These are phyloP conservation scores for Spiromastix sp. DNA, from an alignment of 2,329 filamentous ascomycete species.

Conservation along the genomic window DNA sequence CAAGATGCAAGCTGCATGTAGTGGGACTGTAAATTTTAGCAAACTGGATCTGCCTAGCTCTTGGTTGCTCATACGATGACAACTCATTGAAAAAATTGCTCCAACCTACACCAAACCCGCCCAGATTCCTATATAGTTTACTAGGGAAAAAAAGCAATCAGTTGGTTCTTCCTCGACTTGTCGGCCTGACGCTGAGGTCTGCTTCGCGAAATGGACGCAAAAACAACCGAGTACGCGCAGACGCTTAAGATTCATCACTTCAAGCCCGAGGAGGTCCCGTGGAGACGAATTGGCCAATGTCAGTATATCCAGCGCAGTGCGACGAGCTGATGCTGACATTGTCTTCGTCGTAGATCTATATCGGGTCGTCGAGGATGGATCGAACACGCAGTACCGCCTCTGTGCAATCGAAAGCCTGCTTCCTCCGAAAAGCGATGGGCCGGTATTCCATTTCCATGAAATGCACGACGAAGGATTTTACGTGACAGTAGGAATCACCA, in stretches of 20 bases:
- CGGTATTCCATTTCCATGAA: slow-evolving; percentile 44
- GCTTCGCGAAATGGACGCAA: slow-evolving; percentile 4
- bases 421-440: slow-evolving; percentile 37
- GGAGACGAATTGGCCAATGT: slow-evolving; percentile 6
- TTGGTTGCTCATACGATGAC: too few relatives aligned
- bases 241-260: slow-evolving; percentile 2
- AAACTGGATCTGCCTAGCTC: too few relatives aligned
- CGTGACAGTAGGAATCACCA: slow-evolving; percentile 28
- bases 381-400: slow-evolving; percentile 37
- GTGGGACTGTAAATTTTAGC: too few relatives aligned
- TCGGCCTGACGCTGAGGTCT: too few relatives aligned
- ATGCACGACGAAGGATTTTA: slow-evolving; percentile 52
- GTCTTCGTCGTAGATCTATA: background rate
- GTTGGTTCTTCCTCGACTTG: too few relatives aligned
- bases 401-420: slow-evolving; percentile 40
- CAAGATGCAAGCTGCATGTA: too few relatives aligned
- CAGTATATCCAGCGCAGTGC: too few relatives aligned
- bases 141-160: too few relatives aligned
- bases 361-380: slow-evolving; percentile 21
- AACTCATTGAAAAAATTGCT: too few relatives aligned
- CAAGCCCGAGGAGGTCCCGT: slow-evolving; percentile 5
- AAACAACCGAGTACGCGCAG: slow-evolving; percentile 4
- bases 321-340: background rate
- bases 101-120: too few relatives aligned
- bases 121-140: too few relatives aligned